A percentile compares a stretch with the other conserved stretches of the same genome.
Conservation (phyloP, 768 basidiomycete species). For the Leccinellum rugosiceps region DNA sequence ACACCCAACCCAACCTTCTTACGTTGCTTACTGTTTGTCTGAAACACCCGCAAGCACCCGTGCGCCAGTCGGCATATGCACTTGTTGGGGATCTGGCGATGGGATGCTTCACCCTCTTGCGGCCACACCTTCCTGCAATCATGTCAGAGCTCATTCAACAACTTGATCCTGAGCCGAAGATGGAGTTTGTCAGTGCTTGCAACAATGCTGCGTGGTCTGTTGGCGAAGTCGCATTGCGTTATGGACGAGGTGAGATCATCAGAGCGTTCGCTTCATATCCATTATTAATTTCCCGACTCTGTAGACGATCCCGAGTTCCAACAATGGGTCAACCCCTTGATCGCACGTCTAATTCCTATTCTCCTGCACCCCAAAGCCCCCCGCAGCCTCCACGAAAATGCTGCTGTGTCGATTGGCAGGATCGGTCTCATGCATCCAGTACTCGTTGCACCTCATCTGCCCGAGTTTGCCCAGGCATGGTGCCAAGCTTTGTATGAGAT, state of each 20-base stretch:
- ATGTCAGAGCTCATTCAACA: constrained; percentile 89
- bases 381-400: constrained; percentile 93
- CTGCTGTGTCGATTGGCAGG: constrained; percentile 96
- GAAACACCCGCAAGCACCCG: constrained; percentile 93
- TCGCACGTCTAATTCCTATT: constrained; percentile 88
- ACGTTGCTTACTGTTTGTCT: constrained; percentile 82
- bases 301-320: constrained; percentile 82
- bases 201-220: constrained; percentile 99
- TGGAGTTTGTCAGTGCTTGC: constrained; percentile 93
- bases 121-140: constrained; percentile 82
- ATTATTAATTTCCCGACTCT: constrained; percentile 8
- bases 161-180: constrained; percentile 88
- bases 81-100: constrained; percentile 97
- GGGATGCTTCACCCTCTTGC: constrained; percentile 84
- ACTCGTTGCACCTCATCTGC: constrained; percentile 83
- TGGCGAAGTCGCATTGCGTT: constrained; percentile 93
- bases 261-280: not conserved
- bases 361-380: constrained; percentile 90
- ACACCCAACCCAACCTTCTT: constrained; percentile 73
- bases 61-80: constrained; percentile 97
- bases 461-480: constrained; percentile 93
- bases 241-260: constrained; percentile 60
- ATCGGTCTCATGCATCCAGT: constrained; percentile 91
- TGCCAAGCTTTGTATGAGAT: constrained; percentile 97
- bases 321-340: constrained; percentile 86